phyloP scores from a whole-genome alignment of 345 rosid species.

The Rhizophora apiculata region DNA sequence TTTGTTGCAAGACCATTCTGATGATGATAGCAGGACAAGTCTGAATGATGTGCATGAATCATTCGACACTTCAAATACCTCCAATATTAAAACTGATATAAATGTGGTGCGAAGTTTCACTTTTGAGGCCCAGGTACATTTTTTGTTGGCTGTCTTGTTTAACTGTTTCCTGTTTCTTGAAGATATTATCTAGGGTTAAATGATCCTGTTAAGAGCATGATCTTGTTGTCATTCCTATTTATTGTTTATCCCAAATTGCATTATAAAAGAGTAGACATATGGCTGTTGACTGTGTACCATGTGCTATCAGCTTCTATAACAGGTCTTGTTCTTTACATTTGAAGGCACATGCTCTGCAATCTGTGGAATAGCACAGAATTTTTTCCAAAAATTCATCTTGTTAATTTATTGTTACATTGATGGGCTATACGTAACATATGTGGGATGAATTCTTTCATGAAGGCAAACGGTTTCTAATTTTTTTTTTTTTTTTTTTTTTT shows the following conservation, averaged over 20 bases:
- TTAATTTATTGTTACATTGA: neutral
- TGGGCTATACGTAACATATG: neutral
- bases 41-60: conserved; percentile 35
- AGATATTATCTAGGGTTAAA: neutral
- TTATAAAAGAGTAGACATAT: neutral
- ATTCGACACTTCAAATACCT: conserved; percentile 34
- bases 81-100: conserved; percentile 40
- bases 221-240: neutral
- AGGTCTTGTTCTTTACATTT: no score
- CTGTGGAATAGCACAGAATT: no score
- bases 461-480: neutral
- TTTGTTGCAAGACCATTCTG: conserved; percentile 48
- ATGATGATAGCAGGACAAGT: conserved; percentile 43
- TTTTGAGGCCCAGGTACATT: conserved; percentile 84
- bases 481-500: no score
- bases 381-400: no score
- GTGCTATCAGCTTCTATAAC: no score
- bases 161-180: neutral
- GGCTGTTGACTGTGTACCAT: neutral
- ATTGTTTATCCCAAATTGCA: neutral
- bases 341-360: no score
- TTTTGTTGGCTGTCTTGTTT: conserved; percentile 2
- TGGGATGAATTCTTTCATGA: neutral
- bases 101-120: conserved; percentile 58
- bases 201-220: neutral